Percentiles rank a stretch among this genome's conserved stretches.
Conservation (phyloP, 2,329 filamentous ascomycete species). For the Orbilia oligospora region DNA sequence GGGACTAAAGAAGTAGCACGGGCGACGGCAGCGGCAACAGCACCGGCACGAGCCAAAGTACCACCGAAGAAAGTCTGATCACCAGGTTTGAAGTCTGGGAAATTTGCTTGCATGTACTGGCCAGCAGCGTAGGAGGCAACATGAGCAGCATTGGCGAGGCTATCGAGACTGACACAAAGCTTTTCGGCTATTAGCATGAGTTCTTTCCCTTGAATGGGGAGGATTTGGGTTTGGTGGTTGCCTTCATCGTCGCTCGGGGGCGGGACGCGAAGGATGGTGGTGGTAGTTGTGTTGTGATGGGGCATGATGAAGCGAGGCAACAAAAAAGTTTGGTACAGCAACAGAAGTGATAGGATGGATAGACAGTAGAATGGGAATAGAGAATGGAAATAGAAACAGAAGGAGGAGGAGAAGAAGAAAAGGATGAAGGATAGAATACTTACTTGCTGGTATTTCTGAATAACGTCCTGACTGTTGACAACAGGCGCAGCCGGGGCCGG, state of each 20-base stretch:
- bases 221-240: too few relatives aligned
- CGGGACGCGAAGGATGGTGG: background rate
- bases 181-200: constrained; percentile 20
- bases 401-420: background rate
- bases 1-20: constrained; percentile 10
- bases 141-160: constrained; percentile 50
- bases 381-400: background rate
- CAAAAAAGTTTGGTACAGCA: background rate
- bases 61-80: constrained; percentile 38
- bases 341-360: background rate
- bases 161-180: constrained; percentile 52
- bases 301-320: background rate
- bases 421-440: constrained; percentile 8
- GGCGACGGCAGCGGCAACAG: constrained; percentile 3
- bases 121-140: constrained; percentile 48
- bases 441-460: constrained; percentile 52
- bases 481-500: constrained; percentile 35
- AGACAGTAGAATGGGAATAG: too few relatives aligned
- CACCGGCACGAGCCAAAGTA: constrained; percentile 30
- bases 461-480: constrained; percentile 32
- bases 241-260: background rate
- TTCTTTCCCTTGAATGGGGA: background rate
- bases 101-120: constrained; percentile 51
- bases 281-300: constrained; percentile 3
- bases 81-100: constrained; percentile 40